phyloP scores from a whole-genome alignment of 495 filamentous ascomycete species.

The Ascodesmis nigricans region DNA sequence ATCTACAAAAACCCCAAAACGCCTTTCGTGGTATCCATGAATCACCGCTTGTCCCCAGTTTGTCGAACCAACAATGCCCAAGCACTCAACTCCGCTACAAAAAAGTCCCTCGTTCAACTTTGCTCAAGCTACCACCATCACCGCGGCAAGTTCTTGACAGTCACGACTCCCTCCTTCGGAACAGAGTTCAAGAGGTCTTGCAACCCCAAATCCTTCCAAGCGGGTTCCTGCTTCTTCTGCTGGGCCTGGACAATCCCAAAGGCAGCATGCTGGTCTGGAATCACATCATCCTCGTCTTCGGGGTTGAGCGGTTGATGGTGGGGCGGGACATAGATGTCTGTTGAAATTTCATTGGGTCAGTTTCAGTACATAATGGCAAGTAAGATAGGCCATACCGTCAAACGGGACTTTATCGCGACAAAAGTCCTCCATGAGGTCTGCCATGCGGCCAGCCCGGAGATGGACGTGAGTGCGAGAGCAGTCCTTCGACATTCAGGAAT shows the following conservation, averaged over 20 bases:
- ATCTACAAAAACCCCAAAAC: too few relatives aligned
- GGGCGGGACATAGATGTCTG: slow-evolving; percentile 67
- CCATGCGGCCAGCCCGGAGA: slow-evolving; percentile 54
- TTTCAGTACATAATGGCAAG: not conserved
- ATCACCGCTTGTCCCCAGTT: too few relatives aligned
- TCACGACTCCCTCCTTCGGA: slow-evolving; percentile 23
- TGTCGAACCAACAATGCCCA: too few relatives aligned
- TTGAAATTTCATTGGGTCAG: slow-evolving; percentile 8
- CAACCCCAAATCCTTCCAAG: slow-evolving; percentile 75
- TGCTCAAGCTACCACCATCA: too few relatives aligned
- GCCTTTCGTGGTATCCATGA: too few relatives aligned
- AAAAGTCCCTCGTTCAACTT: too few relatives aligned
- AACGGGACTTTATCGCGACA: slow-evolving; percentile 42
- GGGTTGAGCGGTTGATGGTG: slow-evolving; percentile 86
- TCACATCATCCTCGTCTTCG: slow-evolving; percentile 91
- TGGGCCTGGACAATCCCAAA: slow-evolving; percentile 85
- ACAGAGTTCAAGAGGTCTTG: slow-evolving; percentile 43
- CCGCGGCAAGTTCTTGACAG: too few relatives aligned
- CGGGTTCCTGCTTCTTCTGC: slow-evolving; percentile 42
- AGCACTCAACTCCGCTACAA: too few relatives aligned
- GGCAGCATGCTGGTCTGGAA: slow-evolving; percentile 85
- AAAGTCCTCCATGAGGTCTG: slow-evolving; percentile 85
- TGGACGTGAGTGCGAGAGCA: slow-evolving; percentile 69
- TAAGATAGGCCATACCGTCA: slow-evolving; percentile 24
- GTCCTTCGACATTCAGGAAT: slow-evolving; percentile 56